Conservation (phyloP, 2,329 filamentous ascomycete species). For the Xylaria multiplex region DNA sequence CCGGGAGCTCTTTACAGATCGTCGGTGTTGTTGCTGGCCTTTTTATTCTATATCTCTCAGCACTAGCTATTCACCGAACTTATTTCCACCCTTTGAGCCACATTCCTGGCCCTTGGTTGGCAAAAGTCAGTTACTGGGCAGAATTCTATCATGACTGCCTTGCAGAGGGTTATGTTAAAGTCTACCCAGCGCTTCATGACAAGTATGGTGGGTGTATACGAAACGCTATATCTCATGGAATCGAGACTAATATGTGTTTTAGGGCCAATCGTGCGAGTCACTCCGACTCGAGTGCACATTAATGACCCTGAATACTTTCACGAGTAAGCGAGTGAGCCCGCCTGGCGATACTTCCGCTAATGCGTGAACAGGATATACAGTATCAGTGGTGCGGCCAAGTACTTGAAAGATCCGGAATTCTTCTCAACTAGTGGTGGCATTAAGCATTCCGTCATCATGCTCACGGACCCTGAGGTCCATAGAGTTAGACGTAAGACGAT, state of each 20-base stretch:
- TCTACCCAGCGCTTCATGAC: slow-evolving; percentile 28
- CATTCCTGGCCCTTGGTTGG: slow-evolving; percentile 26
- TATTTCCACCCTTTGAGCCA: slow-evolving; percentile 30
- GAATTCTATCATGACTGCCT: slow-evolving; percentile 33
- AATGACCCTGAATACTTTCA: slow-evolving; percentile 31
- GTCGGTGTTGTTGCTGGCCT: background rate
- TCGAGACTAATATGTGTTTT: background rate
- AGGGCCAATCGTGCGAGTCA: slow-evolving; percentile 32
- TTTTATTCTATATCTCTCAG: slow-evolving; percentile 1
- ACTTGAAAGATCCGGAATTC: slow-evolving; percentile 32
- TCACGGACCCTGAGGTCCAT: slow-evolving; percentile 29
- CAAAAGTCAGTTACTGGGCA: slow-evolving; percentile 23
- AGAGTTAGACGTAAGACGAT: slow-evolving; percentile 22
- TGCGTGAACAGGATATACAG: slow-evolving; percentile 23
- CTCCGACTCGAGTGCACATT: slow-evolving; percentile 29
- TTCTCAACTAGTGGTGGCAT: slow-evolving; percentile 32
- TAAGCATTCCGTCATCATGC: slow-evolving; percentile 30
- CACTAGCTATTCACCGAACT: slow-evolving; percentile 16
- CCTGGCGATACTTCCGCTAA: background rate
- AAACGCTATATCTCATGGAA: too few relatives aligned
- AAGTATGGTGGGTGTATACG: slow-evolving; percentile 28
- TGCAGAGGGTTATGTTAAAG: slow-evolving; percentile 30
- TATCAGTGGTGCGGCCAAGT: slow-evolving; percentile 22
- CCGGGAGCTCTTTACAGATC: background rate
- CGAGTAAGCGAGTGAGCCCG: slow-evolving; percentile 12